phyloP scores from a whole-genome alignment of 1,139 yeast species.

The Candida dubliniensis region DNA sequence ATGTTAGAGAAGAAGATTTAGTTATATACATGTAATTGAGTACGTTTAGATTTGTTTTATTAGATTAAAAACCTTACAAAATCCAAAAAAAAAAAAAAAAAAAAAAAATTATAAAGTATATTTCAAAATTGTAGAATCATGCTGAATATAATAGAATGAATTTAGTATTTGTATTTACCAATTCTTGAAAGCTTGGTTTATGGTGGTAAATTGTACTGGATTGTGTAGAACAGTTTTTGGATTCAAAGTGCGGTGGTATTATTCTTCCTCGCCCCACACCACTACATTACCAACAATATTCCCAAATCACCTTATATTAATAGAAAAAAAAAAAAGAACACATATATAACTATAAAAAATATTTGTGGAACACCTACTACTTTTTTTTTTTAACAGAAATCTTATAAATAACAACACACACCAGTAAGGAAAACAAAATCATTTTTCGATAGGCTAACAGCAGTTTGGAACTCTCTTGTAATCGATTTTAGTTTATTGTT shows the following conservation, averaged over 20 bases:
- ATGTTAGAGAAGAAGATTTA: conserved; percentile 54
- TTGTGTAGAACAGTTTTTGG: too few relatives aligned
- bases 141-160: neutral
- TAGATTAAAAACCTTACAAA: neutral
- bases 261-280: neutral
- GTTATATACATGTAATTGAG: neutral
- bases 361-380: too few relatives aligned
- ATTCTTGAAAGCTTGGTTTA: neutral
- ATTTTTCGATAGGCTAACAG: too few relatives aligned
- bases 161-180: too few relatives aligned
- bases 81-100: neutral
- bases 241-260: too few relatives aligned
- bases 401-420: too few relatives aligned
- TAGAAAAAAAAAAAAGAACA: too few relatives aligned
- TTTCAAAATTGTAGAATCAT: neutral
- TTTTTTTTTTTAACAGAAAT: too few relatives aligned
- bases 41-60: neutral
- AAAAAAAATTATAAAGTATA: neutral
- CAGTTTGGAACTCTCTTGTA: too few relatives aligned
- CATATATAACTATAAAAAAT: neutral
- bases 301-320: neutral
- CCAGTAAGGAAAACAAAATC: too few relatives aligned
- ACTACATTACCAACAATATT: neutral
- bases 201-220: too few relatives aligned
- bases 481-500: too few relatives aligned